phyloP scores from a whole-genome alignment of 148 eudicot species.

The Rhododendron simsii region DNA sequence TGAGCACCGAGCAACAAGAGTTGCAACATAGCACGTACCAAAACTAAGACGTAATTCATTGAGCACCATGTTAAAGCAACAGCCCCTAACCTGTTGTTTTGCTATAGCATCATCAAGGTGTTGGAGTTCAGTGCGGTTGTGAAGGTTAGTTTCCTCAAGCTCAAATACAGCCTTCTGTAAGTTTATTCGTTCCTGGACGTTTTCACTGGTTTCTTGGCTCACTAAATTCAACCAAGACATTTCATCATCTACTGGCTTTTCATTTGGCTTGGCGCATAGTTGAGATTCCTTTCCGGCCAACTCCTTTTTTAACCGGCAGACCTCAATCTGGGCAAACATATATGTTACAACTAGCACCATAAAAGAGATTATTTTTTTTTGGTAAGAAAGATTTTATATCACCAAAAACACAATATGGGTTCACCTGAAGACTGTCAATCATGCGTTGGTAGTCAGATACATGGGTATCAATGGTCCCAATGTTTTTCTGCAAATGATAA shows the following conservation, averaged over 20 bases:
- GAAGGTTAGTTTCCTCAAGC: slow-evolving; percentile 72
- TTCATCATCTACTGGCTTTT: slow-evolving; percentile 63
- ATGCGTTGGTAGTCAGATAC: slow-evolving; percentile 85
- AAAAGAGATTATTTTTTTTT: not conserved
- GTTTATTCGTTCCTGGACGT: slow-evolving; percentile 85
- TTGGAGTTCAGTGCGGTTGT: slow-evolving; percentile 63
- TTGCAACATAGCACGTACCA: not conserved
- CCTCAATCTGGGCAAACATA: slow-evolving; percentile 52
- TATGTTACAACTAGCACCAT: not conserved
- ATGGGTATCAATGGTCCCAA: slow-evolving; percentile 62
- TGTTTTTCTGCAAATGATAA: slow-evolving; percentile 52
- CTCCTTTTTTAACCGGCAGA: slow-evolving; percentile 60
- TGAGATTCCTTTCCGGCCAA: slow-evolving; percentile 69
- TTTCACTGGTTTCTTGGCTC: slow-evolving; percentile 80
- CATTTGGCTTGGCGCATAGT: slow-evolving; percentile 52
- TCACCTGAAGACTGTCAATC: slow-evolving; percentile 82
- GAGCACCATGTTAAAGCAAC: not conserved
- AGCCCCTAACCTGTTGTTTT: slow-evolving; percentile 52
- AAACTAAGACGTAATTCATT: not conserved
- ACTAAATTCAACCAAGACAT: slow-evolving; percentile 61
- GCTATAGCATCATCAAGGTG: slow-evolving; percentile 80
- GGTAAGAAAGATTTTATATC: no score
- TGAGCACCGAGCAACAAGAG: not conserved
- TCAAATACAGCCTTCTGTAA: slow-evolving; percentile 83
- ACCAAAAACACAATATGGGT: not conserved